These are phyloP conservation scores for Xylariaceae sp. DNA, from an alignment of 2,329 filamentous ascomycete species.

Conservation along the genomic window DNA sequence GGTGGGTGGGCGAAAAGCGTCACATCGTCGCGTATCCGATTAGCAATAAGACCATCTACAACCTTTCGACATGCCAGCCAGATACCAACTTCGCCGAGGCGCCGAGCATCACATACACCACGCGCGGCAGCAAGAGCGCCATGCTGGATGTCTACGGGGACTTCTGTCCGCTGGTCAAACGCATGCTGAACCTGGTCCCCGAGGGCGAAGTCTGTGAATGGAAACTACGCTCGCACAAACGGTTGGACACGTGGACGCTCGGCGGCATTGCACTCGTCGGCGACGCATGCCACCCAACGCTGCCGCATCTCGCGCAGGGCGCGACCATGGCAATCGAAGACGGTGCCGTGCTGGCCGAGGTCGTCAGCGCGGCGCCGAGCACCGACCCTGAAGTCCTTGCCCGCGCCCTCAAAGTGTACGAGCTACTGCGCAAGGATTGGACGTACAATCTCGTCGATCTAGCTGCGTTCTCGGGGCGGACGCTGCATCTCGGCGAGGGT, in stretches of 20 bases:
- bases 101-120: conserved; percentile 58
- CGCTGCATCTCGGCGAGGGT: conserved; percentile 55
- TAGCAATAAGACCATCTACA: conserved; percentile 61
- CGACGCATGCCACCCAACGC: conserved; percentile 64
- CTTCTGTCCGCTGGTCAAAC: conserved; percentile 56
- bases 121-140: conserved; percentile 54
- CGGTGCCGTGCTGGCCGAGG: conserved; percentile 55
- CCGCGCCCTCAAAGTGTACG: conserved; percentile 51
- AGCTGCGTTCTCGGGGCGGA: conserved; percentile 49
- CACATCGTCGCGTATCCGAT: conserved; percentile 80
- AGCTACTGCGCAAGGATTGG: conserved; percentile 53
- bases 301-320: conserved; percentile 64
- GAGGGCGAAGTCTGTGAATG: conserved; percentile 63
- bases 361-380: conserved; percentile 31
- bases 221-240: conserved; percentile 56
- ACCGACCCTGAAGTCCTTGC: conserved; percentile 37
- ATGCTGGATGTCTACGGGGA: conserved; percentile 60
- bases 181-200: conserved; percentile 57
- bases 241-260: conserved; percentile 55
- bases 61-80: conserved; percentile 59
- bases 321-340: conserved; percentile 68
- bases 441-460: conserved; percentile 50
- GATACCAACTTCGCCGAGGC: conserved; percentile 58
- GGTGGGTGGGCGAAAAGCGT: conserved; percentile 71
- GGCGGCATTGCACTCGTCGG: conserved; percentile 56